These are phyloP conservation scores for Mortierella sp. DNA, from an alignment of 371 early-diverging fungal genomes.

Conservation along the genomic window DNA sequence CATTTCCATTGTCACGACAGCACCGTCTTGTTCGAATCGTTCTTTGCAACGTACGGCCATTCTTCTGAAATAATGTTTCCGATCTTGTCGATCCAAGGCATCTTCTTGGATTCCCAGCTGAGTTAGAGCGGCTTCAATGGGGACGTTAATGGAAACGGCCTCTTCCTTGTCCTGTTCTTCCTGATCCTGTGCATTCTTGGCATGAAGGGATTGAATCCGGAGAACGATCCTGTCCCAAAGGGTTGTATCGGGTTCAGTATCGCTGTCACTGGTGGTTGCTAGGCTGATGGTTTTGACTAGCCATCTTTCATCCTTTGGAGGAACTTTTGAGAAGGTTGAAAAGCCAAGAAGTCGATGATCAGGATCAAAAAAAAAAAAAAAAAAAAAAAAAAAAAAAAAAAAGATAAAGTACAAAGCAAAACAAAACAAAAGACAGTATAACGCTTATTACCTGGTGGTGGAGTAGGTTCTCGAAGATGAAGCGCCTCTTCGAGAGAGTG, in stretches of 20 bases:
- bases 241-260: neutral
- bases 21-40: neutral
- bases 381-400: neutral
- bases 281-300: neutral
- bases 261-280: neutral
- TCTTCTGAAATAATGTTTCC: neutral
- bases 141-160: neutral
- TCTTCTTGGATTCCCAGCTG: neutral
- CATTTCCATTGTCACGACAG: neutral
- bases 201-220: neutral
- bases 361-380: too few relatives aligned
- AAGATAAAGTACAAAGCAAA: too few relatives aligned
- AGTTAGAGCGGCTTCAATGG: neutral
- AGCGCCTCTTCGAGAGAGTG: neutral
- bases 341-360: too few relatives aligned
- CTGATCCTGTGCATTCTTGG: neutral
- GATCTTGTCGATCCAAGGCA: neutral
- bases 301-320: conserved; percentile 1
- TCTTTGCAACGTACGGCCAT: neutral
- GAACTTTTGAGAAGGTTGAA: neutral
- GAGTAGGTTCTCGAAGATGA: neutral
- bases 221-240: neutral
- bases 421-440: too few relatives aligned
- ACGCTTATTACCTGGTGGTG: conserved; percentile 6
- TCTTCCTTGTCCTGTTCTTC: neutral